Conservation (phyloP, 2,329 filamentous ascomycete species). For the Colletotrichum somersetense region DNA sequence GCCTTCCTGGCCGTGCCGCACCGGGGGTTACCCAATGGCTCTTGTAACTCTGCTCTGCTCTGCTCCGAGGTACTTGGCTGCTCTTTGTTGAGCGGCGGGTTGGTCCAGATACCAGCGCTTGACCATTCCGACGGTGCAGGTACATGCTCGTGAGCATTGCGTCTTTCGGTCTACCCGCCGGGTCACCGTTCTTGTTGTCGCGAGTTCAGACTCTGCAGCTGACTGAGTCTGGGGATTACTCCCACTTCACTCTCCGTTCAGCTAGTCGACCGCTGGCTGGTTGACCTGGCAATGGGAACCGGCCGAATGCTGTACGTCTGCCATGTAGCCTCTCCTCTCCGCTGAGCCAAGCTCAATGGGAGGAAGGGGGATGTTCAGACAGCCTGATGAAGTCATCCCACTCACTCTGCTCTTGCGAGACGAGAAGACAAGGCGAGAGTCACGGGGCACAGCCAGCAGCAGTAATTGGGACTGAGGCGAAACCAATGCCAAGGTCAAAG, state of each 20-base stretch:
- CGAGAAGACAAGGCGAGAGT: background rate
- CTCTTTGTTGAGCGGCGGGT: constrained; percentile 22
- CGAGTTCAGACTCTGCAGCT: background rate
- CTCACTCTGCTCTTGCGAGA: constrained; percentile 17
- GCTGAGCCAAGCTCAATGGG: constrained; percentile 23
- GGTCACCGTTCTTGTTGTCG: background rate
- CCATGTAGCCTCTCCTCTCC: background rate
- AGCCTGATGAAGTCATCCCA: constrained; percentile 35
- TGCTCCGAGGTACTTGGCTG: constrained; percentile 27
- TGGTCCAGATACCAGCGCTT: constrained; percentile 28
- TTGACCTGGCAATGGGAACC: constrained; percentile 1
- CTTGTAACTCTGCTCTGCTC: constrained; percentile 8
- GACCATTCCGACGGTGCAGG: constrained; percentile 13
- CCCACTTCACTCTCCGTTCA: background rate
- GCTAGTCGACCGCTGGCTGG: constrained; percentile 5
- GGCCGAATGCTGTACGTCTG: constrained; percentile 7
- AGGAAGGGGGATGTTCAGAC: background rate
- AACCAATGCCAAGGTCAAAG: constrained; percentile 11
- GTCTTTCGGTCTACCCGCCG: constrained; percentile 9
- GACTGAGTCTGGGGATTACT: background rate
- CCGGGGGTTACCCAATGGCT: constrained; percentile 27
- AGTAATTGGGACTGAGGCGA: constrained; percentile 21
- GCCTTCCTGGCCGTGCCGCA: constrained; percentile 23
- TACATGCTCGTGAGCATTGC: constrained; percentile 16
- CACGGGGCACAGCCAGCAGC: background rate